These are phyloP conservation scores for Xylariaceae sp. DNA, from an alignment of 2,329 filamentous ascomycete species.

Conservation along the genomic window DNA sequence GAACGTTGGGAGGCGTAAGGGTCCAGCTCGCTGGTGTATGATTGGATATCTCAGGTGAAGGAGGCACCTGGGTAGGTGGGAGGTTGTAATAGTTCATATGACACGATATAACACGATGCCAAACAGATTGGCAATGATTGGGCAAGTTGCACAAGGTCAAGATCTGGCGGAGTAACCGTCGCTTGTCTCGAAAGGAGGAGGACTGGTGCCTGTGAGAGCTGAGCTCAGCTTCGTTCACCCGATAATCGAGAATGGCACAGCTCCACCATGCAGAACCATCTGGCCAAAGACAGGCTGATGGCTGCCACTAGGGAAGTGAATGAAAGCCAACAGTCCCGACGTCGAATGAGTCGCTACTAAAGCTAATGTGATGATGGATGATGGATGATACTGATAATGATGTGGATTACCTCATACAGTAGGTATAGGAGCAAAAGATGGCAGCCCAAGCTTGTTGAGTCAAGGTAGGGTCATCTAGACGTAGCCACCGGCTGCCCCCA, in stretches of 20 bases:
- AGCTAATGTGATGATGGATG: background rate
- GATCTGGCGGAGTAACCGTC: background rate
- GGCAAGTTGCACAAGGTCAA: background rate
- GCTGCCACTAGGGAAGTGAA: background rate
- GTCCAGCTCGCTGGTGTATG: background rate
- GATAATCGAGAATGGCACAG: background rate
- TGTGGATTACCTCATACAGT: background rate
- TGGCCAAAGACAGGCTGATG: background rate
- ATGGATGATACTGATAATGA: slow-evolving; percentile 6
- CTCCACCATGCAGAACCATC: slow-evolving; percentile 1
- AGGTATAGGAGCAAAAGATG: background rate
- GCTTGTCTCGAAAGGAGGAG: background rate
- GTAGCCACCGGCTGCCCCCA: slow-evolving; percentile 21
- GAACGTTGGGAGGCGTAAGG: background rate
- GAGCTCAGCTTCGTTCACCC: slow-evolving; percentile 21
- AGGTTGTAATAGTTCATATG: background rate
- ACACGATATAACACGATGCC: background rate
- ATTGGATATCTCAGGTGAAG: background rate
- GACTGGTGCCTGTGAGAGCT: slow-evolving; percentile 3
- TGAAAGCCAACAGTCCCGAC: background rate
- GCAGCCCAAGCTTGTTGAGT: slow-evolving; percentile 10
- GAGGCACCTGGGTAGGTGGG: background rate
- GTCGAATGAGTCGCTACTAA: background rate
- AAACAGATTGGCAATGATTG: background rate
- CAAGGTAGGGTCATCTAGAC: slow-evolving; percentile 26